Conservation (phyloP, 139 green algal species). For the Parachlorella kessleri region DNA sequence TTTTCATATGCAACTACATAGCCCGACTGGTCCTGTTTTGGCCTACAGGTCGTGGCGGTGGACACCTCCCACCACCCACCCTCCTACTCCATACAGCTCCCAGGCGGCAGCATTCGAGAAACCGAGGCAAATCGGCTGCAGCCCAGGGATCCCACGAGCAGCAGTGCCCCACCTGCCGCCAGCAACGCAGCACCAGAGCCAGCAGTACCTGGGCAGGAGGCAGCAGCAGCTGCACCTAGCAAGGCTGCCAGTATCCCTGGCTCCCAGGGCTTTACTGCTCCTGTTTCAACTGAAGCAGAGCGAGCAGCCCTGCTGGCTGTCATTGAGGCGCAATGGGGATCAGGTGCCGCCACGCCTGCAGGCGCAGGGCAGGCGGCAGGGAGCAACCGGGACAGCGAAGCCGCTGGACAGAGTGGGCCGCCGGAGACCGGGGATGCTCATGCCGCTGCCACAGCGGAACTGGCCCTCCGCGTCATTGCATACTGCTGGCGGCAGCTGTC, state of each 20-base stretch:
- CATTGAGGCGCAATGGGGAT: too few species aligned
- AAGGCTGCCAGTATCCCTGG: too few species aligned
- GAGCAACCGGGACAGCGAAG: too few species aligned
- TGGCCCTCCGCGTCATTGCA: background rate
- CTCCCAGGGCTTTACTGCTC: too few species aligned
- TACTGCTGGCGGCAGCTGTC: constrained; percentile 6
- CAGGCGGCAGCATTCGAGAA: background rate
- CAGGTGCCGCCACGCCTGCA: too few species aligned
- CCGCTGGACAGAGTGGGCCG: too few species aligned
- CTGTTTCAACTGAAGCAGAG: constrained; percentile 2
- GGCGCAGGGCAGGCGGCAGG: too few species aligned
- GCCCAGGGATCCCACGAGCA: background rate
- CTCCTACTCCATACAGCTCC: constrained; percentile 20
- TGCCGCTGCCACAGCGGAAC: too few species aligned
- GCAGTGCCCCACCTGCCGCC: background rate
- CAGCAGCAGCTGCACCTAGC: too few species aligned
- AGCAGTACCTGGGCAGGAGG: background rate
- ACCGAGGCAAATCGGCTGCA: constrained; percentile 25
- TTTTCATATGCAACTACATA: too few species aligned
- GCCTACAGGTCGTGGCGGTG: constrained; percentile 7
- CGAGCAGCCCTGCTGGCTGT: constrained; percentile 12
- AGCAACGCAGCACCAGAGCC: background rate
- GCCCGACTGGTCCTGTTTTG: too few species aligned
- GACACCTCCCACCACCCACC: constrained; percentile 17
- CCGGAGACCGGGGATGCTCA: too few species aligned